Conservation (phyloP, 345 rosid species). For the Pistacia vera region DNA sequence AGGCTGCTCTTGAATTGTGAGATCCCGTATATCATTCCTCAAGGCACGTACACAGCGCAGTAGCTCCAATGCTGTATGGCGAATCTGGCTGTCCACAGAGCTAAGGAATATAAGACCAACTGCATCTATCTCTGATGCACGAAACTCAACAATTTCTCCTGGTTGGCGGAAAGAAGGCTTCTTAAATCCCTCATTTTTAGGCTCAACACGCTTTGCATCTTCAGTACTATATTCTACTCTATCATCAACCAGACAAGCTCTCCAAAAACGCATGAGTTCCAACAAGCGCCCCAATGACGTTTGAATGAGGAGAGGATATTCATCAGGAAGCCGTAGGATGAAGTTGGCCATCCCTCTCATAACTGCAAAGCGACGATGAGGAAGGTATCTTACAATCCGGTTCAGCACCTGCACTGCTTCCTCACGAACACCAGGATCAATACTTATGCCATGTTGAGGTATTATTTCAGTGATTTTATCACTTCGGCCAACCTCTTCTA, state of each 20-base stretch:
- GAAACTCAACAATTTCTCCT: conserved; percentile 77
- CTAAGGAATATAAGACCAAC: conserved; percentile 95
- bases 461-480: conserved; percentile 97
- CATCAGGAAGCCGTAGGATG: conserved; percentile 89
- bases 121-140: conserved; percentile 92
- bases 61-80: conserved; percentile 93
- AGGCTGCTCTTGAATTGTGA: conserved; percentile 54
- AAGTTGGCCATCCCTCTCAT: conserved; percentile 99
- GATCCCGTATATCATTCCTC: conserved; percentile 82
- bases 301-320: conserved; percentile 97
- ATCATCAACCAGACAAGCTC: conserved; percentile 86
- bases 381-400: conserved; percentile 86
- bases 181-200: conserved; percentile 62
- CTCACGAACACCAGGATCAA: conserved; percentile 98
- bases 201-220: conserved; percentile 50
- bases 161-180: conserved; percentile 73
- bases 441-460: conserved; percentile 98
- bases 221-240: conserved; percentile 48
- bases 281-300: conserved; percentile 88
- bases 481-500: conserved; percentile 96
- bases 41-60: conserved; percentile 95
- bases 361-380: conserved; percentile 95
- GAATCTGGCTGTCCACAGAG: conserved; percentile 95
- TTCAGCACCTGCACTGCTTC: conserved; percentile 97
- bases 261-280: conserved; percentile 99